Evolutionary conservation across 495 filamentous ascomycete species (phyloP), one percentile per base, ranked within the genome.

Genomic region (Penicillium roqueforti): DNA sequence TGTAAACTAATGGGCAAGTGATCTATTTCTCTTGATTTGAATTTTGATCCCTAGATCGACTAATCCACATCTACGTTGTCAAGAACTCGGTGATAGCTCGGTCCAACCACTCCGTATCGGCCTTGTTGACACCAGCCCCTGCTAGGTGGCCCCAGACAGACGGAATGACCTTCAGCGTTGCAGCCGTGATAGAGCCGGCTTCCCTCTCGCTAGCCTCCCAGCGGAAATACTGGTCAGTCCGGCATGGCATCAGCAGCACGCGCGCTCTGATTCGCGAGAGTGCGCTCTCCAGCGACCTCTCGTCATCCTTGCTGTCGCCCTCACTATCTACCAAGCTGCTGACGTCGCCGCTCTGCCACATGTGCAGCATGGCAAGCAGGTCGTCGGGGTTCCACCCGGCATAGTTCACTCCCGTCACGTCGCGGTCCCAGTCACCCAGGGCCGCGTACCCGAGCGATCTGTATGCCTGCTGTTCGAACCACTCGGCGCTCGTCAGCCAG

Each of bases 191-290:
- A 4, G 18, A 16, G 1, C 3, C 18, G 11, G 38, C n/a, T 62
- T 56, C 85, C 76, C 61, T 87, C 76, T 60, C 71, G 70, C 53
- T 80, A 0, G 79, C 82, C 45, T 86, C 80, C 62, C 83, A 80
- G 3, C 74, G 76, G 60, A 87, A 87, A 62, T 87, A 87, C 16
- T 86, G 69, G 58, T 87, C 84, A 0, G 82, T 85, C 44, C 80
- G 73, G 26, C 75, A 68, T 1, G 84, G 83, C 28, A 87, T 69
- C 0, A 86, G 75, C 16, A 87, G 67, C 0, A 79, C 76, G 37
- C 80, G 78, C 5, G 81, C 73, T 54, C 73, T 80, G 72, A 60
- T 87, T 81, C 25, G 74, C 20, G 38, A 20, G n/a, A n/a, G n/a
- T n/a, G n/a, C n/a, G n/a, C n/a, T n/a, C n/a, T n/a, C n/a, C n/a